Evolutionary conservation across 441 rosid genomes (phyloP).

Genomic region (Pelargonium myrrhifolium): DNA sequence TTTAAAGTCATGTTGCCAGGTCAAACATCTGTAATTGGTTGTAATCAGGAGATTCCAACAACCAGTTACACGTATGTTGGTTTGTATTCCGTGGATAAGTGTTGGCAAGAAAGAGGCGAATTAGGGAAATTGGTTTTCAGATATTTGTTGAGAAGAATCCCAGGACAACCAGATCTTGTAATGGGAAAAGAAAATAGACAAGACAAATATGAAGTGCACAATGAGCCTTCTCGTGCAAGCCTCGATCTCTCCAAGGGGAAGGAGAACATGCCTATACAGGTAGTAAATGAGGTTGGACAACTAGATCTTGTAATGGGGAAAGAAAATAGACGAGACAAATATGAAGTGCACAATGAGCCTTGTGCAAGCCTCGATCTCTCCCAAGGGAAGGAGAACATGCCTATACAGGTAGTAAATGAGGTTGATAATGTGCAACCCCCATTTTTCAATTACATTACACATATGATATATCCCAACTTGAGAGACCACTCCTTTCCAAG

Average conservation of each 20-base stretch:
- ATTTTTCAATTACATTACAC: neutral
- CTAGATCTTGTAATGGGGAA: neutral
- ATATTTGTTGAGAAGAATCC: slow-evolving; percentile 16
- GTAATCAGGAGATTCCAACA: neutral
- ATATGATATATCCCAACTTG: slow-evolving; percentile 1
- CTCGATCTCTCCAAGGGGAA: slow-evolving; percentile 9
- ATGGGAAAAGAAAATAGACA: neutral
- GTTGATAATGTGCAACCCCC: slow-evolving; percentile 1
- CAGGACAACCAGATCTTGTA: neutral
- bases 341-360: neutral
- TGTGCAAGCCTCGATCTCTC: slow-evolving; percentile 1
- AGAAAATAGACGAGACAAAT: neutral
- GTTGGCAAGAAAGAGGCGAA: slow-evolving; percentile 18
- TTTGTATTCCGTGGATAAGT: slow-evolving; percentile 9
- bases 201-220: no score
- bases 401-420: neutral
- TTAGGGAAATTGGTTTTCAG: slow-evolving; percentile 19
- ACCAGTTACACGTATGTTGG: slow-evolving; percentile 29
- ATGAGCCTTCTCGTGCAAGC: neutral
- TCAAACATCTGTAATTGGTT: neutral
- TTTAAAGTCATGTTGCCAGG: neutral
- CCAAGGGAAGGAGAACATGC: slow-evolving; percentile 6
- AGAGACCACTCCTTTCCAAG: neutral
- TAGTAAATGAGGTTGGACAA: neutral
- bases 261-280: slow-evolving; percentile 1